Percentiles rank a stretch among this genome's conserved stretches.
Conservation (phyloP, 306 rosid genomes). For the Casuarina glauca region DNA sequence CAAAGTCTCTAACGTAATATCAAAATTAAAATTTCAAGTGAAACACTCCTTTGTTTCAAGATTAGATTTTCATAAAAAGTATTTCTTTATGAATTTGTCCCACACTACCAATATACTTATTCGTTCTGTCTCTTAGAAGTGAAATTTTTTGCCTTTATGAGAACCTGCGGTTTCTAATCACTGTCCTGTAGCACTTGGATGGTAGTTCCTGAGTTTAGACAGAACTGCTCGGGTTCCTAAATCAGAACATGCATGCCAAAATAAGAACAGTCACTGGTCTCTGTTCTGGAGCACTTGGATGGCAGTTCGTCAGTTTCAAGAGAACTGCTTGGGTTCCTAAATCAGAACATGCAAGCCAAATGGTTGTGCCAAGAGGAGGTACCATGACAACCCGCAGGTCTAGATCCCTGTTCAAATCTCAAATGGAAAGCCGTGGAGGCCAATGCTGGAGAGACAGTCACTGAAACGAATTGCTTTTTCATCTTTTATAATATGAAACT, state of each 20-base stretch:
- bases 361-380: not conserved
- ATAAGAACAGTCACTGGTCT: not conserved
- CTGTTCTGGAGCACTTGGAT: not conserved
- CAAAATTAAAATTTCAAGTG: no score
- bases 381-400: not conserved
- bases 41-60: no score
- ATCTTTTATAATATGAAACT: no score
- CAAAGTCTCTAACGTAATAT: no score
- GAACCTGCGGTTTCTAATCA: no score
- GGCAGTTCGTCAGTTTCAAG: not conserved
- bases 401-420: not conserved
- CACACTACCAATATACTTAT: no score
- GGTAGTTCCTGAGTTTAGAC: not conserved
- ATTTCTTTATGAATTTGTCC: no score
- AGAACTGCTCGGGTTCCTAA: not conserved
- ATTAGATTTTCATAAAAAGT: no score
- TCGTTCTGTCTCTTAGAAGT: no score
- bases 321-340: not conserved
- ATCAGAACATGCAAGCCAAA: not conserved
- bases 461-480: not conserved
- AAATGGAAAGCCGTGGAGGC: not conserved
- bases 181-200: no score
- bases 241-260: not conserved
- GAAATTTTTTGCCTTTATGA: no score
- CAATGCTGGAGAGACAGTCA: not conserved